Evolutionary conservation across 768 basidiomycete species (phyloP).

Genomic region (Basidioascus undulatus): DNA sequence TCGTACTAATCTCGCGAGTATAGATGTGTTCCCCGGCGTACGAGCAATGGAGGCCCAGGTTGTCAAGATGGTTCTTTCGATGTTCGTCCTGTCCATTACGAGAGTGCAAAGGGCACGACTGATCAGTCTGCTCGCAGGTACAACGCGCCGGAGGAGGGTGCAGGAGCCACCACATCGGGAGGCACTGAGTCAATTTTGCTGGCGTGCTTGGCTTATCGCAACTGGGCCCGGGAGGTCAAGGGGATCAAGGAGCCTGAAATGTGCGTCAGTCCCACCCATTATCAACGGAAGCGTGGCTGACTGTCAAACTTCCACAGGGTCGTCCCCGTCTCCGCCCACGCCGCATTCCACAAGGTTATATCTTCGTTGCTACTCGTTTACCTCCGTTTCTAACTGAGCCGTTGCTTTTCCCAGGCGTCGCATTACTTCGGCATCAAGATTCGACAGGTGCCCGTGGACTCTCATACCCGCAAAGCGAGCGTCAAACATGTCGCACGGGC

Average conservation of each 20-base stretch:
- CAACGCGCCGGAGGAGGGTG: constrained; percentile 48
- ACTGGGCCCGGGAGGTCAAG: constrained; percentile 66
- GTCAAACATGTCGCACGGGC: constrained; percentile 55
- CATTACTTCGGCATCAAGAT: constrained; percentile 75
- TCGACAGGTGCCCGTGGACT: constrained; percentile 60
- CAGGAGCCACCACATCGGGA: constrained; percentile 80
- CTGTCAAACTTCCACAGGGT: constrained; percentile 32
- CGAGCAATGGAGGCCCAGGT: constrained; percentile 89
- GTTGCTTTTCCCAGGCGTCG: constrained; percentile 29
- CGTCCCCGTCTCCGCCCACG: constrained; percentile 62
- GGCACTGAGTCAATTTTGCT: constrained; percentile 93
- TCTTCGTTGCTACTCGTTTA: no score
- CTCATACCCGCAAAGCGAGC: constrained; percentile 49
- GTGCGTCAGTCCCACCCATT: constrained; percentile 23
- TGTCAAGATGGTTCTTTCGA: constrained; percentile 5
- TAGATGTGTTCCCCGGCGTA: constrained; percentile 24
- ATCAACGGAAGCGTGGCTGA: not conserved
- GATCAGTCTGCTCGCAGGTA: constrained; percentile 24
- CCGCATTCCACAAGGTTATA: constrained; percentile 62
- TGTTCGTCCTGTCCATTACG: no score
- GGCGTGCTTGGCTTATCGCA: constrained; percentile 69
- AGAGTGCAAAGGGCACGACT: no score
- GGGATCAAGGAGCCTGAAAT: constrained; percentile 84
- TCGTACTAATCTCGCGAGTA: not conserved
- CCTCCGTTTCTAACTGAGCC: no score